Base-by-base conservation (phyloP, 2,329 filamentous ascomycete species). In the Alternaria sp. region DNA sequence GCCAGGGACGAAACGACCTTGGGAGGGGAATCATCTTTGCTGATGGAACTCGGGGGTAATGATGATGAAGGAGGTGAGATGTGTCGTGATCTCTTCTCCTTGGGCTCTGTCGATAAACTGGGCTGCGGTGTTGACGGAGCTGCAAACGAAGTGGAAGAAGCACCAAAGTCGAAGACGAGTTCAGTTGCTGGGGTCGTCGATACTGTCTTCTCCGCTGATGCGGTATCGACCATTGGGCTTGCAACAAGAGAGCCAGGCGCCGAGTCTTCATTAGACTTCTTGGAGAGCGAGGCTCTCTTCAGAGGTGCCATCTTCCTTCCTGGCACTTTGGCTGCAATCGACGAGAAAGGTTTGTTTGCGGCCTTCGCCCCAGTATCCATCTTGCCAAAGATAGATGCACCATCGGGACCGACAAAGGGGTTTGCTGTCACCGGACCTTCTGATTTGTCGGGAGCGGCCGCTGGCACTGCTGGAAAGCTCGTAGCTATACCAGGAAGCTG, bases 111-210 rank as follows among this genome's bases (percentile, higher is more conserved):
- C 12, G 26, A 33, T 7, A 21, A 41, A 3, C 37, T 41, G 18
- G 37, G 15, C 37, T 41, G 9, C 5, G 5, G 33, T 37, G 37
- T 41, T 41, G 37, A 18, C 5, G n/a, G 37, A 41, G 37, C 37
- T 41, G 37, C 4, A 9, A 41, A 41, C 1, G 37, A 41, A 6
- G 37, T 41, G 18, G 37, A 3, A 0, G 37, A 18, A 41, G 37
- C 37, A 18, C 37, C 37, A 41, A 41, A 41, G 37, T 41, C n/a
- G 0, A 41, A 41, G 37, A 41, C 3, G 1, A 18, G 37, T 2
- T 41, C 18, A 0, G n/a, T 8, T 41, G 37, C 37, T 41, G 37
- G 0, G 37, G 0, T n/a, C 0, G n/a, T 15, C 1, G 37, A 0
- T 9, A 41, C 5, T 2, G 3, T 10, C n/a, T 41, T 41, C n/a